phyloP scores from a whole-genome alignment of 1,139 yeast species.

The Saccharomycopsis hybrid region DNA sequence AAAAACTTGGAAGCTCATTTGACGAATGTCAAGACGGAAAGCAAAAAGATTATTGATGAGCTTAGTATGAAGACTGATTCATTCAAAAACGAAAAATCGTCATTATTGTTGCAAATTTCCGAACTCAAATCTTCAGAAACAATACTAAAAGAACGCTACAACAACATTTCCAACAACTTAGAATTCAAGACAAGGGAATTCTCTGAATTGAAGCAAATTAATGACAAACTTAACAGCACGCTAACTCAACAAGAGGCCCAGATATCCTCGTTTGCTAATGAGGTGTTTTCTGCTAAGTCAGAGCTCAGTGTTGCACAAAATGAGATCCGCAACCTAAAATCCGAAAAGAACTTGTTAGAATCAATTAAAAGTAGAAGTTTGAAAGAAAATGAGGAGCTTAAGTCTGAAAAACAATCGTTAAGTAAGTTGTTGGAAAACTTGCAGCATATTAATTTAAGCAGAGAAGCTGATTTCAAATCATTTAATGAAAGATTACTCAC shows the following conservation, averaged over 20 bases:
- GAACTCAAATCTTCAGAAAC: conserved; percentile 40
- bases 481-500: conserved; percentile 37
- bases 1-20: conserved; percentile 31
- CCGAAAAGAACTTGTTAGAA: conserved; percentile 49
- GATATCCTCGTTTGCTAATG: conserved; percentile 52
- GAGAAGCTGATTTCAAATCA: conserved; percentile 15
- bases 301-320: conserved; percentile 35
- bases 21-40: conserved; percentile 35
- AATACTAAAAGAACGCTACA: conserved; percentile 40
- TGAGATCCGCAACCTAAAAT: conserved; percentile 43
- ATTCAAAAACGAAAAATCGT: conserved; percentile 44
- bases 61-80: conserved; percentile 35
- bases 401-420: conserved; percentile 54
- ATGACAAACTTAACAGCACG: conserved; percentile 48
- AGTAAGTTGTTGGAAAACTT: conserved; percentile 41
- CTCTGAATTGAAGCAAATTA: conserved; percentile 36
- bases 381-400: conserved; percentile 47
- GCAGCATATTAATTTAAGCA: conserved; percentile 10
- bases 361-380: conserved; percentile 47
- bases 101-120: conserved; percentile 39
- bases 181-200: conserved; percentile 39
- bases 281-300: conserved; percentile 40
- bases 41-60: conserved; percentile 34
- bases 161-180: conserved; percentile 32
- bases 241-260: conserved; percentile 48